Evolutionary conservation across 2,329 filamentous ascomycete species (phyloP).

Genomic region (Cadophora gregata): DNA sequence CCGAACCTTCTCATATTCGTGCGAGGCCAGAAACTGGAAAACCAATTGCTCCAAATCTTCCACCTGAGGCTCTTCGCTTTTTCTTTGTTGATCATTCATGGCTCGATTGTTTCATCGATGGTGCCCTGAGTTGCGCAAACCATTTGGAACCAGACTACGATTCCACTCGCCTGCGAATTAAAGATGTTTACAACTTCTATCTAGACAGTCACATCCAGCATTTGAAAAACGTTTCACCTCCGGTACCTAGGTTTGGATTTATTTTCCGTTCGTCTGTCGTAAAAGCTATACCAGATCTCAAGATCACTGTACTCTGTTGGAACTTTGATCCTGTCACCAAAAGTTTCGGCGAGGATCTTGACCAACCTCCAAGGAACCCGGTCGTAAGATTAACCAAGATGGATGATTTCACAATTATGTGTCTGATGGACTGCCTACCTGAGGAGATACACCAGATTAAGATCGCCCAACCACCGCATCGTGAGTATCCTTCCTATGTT

Average conservation of each 20-base stretch:
- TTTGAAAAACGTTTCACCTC: conserved; percentile 30
- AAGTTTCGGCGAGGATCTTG: neutral
- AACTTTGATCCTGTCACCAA: neutral
- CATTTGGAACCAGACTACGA: conserved; percentile 43
- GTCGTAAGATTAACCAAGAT: conserved; percentile 17
- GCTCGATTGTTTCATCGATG: conserved; percentile 52
- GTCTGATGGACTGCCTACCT: conserved; percentile 43
- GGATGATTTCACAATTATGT: conserved; percentile 44
- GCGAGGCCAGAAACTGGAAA: neutral
- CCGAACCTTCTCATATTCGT: conserved; percentile 44
- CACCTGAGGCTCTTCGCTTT: conserved; percentile 49
- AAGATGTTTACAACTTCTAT: conserved; percentile 45
- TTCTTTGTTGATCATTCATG: conserved; percentile 54
- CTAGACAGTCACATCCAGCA: conserved; percentile 33
- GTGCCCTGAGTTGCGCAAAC: conserved; percentile 50
- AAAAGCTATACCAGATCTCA: conserved; percentile 48
- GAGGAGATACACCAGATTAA: conserved; percentile 41
- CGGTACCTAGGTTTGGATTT: conserved; percentile 49
- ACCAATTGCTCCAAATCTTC: conserved; percentile 35
- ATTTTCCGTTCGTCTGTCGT: conserved; percentile 48
- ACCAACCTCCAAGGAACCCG: conserved; percentile 3
- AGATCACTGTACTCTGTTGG: conserved; percentile 33
- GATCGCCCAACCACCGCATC: conserved; percentile 48
- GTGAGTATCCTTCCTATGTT: neutral
- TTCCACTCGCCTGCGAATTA: conserved; percentile 42